Evolutionary conservation across 352 stramenopile species (phyloP).

Genomic region (Pythium volutum): DNA sequence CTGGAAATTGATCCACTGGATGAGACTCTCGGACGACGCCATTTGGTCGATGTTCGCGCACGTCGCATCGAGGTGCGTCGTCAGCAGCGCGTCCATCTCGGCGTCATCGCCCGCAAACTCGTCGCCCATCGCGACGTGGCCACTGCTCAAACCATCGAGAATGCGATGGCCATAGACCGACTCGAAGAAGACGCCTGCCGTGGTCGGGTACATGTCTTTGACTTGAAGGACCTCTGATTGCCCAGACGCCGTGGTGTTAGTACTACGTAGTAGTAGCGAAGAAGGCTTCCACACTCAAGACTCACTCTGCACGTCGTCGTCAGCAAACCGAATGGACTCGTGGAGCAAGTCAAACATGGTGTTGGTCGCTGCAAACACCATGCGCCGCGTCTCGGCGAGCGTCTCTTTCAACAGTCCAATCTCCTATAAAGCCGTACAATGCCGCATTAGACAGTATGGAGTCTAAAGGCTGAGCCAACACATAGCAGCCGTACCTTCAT

Average conservation of each 20-base stretch:
- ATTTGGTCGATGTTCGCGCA: slow-evolving; percentile 39
- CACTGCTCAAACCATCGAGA: slow-evolving; percentile 52
- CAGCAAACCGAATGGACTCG: slow-evolving; percentile 49
- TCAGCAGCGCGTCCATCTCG: slow-evolving; percentile 40
- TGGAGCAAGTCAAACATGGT: slow-evolving; percentile 60
- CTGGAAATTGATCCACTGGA: slow-evolving; percentile 75
- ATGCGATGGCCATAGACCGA: slow-evolving; percentile 51
- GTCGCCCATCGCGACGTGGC: slow-evolving; percentile 47
- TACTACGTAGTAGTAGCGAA: neutral
- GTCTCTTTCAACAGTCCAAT: slow-evolving; percentile 61
- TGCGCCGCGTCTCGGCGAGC: slow-evolving; percentile 46
- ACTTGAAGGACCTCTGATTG: slow-evolving; percentile 51
- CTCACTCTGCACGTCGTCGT: slow-evolving; percentile 55
- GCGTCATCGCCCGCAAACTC: slow-evolving; percentile 39
- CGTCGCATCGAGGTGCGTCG: slow-evolving; percentile 27
- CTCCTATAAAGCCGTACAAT: too few relatives aligned
- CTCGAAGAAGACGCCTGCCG: slow-evolving; percentile 54
- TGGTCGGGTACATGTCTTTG: slow-evolving; percentile 58
- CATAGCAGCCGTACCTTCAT: slow-evolving; percentile 12
- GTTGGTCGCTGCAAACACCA: slow-evolving; percentile 60
- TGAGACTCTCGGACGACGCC: slow-evolving; percentile 51
- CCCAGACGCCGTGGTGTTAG: neutral
- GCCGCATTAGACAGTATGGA: too few relatives aligned
- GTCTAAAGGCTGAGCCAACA: too few relatives aligned
- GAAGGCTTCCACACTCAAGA: neutral